Evolutionary conservation across 1,139 yeast genomes (phyloP).

Genomic region (Kodamaea sp.): DNA sequence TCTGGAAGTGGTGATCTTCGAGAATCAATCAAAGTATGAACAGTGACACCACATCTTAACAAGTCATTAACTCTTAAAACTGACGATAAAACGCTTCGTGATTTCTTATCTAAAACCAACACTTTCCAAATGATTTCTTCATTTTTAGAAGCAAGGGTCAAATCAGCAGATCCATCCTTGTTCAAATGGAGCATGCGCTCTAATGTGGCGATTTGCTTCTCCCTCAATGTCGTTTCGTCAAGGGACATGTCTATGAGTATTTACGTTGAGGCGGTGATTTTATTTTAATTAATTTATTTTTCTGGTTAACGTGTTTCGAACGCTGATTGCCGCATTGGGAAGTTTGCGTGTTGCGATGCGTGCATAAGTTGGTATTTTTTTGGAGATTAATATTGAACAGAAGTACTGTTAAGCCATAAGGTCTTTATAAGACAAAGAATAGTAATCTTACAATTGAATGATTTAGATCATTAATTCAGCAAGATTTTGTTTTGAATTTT

Average conservation of each 20-base stretch:
- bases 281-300: slow-evolving; percentile 4
- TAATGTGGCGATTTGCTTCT: slow-evolving; percentile 48
- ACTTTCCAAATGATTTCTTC: slow-evolving; percentile 88
- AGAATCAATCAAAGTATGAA: slow-evolving; percentile 70
- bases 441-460: no score
- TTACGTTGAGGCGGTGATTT: slow-evolving; percentile 1
- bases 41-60: slow-evolving; percentile 83
- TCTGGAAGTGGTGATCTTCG: slow-evolving; percentile 81
- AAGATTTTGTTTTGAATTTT: no score
- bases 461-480: no score
- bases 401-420: no score
- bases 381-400: no score
- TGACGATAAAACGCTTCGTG: slow-evolving; percentile 83
- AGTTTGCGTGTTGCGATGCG: slow-evolving; percentile 1
- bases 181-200: slow-evolving; percentile 84
- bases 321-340: slow-evolving; percentile 15
- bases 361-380: no score
- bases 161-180: slow-evolving; percentile 51
- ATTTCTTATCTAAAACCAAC: slow-evolving; percentile 74
- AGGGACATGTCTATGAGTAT: neutral
- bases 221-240: slow-evolving; percentile 27
- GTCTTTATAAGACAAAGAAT: no score
- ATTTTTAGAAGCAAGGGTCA: slow-evolving; percentile 47
- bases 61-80: slow-evolving; percentile 88
- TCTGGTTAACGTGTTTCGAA: slow-evolving; percentile 3